phyloP scores from a whole-genome alignment of 805 yeast genomes.

The Metschnikowia reukaufii region DNA sequence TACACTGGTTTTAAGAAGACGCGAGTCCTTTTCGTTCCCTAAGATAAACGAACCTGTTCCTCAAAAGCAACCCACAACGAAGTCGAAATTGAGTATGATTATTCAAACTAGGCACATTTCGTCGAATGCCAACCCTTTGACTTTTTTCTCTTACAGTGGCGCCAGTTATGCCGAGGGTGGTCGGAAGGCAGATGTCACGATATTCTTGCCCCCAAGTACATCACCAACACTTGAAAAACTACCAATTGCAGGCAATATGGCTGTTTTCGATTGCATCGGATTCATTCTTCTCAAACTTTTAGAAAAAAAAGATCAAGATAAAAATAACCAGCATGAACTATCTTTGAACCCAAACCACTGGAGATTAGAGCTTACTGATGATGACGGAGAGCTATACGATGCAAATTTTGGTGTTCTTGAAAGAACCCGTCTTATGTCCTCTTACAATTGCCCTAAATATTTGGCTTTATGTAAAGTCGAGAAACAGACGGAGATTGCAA shows the following conservation, averaged over 20 bases:
- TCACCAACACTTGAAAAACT: constrained; percentile 27
- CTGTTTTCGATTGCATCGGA: constrained; percentile 43
- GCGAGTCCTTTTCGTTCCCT: constrained; percentile 12
- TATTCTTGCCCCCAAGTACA: constrained; percentile 37
- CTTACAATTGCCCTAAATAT: constrained; percentile 76
- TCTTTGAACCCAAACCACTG: constrained; percentile 61
- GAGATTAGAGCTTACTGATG: constrained; percentile 83
- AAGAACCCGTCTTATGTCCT: constrained; percentile 59
- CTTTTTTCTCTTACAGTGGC: constrained; percentile 41
- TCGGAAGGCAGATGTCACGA: constrained; percentile 20
- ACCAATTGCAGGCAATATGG: constrained; percentile 26
- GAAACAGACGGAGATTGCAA: constrained; percentile 41
- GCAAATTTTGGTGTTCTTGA: constrained; percentile 81
- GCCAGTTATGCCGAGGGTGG: constrained; percentile 21
- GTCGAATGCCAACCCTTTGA: constrained; percentile 44
- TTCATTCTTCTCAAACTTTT: constrained; percentile 33
- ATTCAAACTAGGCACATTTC: constrained; percentile 39
- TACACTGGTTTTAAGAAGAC: constrained; percentile 8
- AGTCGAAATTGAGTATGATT: constrained; percentile 35
- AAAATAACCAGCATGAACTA: not conserved
- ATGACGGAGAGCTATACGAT: constrained; percentile 91
- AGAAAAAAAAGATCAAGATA: constrained; percentile 20
- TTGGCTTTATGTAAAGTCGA: constrained; percentile 69
- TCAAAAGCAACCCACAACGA: not conserved
- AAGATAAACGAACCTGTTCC: constrained; percentile 15